Evolutionary conservation across 768 basidiomycete species (phyloP).

Genomic region (Clitopilus passeckerianus): DNA sequence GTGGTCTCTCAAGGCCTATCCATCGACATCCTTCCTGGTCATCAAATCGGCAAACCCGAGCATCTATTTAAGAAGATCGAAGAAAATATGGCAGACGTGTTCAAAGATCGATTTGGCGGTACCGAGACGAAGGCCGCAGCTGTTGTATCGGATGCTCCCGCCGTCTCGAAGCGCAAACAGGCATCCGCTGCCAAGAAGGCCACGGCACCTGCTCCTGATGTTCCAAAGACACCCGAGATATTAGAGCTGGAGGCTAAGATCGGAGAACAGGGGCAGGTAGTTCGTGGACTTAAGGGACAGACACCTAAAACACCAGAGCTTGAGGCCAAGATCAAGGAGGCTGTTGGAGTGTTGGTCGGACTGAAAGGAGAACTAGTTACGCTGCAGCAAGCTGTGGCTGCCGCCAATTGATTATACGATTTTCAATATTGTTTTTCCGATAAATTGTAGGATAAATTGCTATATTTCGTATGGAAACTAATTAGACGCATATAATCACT

Average conservation of each 20-base stretch:
- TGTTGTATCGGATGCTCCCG: constrained; percentile 36
- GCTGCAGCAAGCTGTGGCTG: constrained; percentile 2
- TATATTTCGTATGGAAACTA: neutral
- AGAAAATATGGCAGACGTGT: constrained; percentile 81
- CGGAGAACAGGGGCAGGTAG: constrained; percentile 67
- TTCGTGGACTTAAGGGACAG: constrained; percentile 67
- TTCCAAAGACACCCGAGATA: constrained; percentile 70
- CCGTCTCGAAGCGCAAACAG: constrained; percentile 53
- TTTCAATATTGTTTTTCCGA: neutral
- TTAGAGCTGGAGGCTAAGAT: constrained; percentile 72
- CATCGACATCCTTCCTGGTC: constrained; percentile 83
- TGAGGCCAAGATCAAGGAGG: constrained; percentile 57
- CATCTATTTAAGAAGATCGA: constrained; percentile 95
- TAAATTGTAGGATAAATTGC: neutral
- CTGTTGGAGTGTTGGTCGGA: constrained; percentile 59
- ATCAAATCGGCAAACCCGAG: constrained; percentile 78
- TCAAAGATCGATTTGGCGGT: constrained; percentile 79
- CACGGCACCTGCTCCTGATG: constrained; percentile 31
- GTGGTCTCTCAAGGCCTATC: constrained; percentile 67
- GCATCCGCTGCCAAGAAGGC: constrained; percentile 39
- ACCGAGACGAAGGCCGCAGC: constrained; percentile 34
- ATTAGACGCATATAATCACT: neutral
- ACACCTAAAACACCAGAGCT: constrained; percentile 52
- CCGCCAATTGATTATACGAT: neutral
- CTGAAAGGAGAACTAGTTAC: constrained; percentile 56